Evolutionary conservation across 768 basidiomycete species (phyloP).

Genomic region (Cubamyces lactineus): DNA sequence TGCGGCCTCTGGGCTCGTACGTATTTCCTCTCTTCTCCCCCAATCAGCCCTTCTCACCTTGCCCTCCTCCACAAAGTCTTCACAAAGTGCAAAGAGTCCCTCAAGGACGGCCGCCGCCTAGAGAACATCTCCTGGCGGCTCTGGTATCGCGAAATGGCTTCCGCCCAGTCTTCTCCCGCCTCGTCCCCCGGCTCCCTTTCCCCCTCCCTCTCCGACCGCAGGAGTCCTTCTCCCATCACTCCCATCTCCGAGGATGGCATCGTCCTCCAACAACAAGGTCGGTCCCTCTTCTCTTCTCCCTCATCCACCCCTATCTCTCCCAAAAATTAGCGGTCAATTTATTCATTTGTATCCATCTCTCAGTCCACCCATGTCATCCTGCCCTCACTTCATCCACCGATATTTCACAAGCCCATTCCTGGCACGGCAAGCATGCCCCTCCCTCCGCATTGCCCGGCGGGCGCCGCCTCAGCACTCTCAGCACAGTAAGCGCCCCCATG

Average conservation of each 20-base stretch:
- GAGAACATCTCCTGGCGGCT: constrained; percentile 91
- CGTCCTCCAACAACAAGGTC: constrained; percentile 27
- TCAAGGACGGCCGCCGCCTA: constrained; percentile 78
- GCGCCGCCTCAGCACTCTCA: constrained; percentile 36
- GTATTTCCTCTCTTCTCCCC: constrained; percentile 30
- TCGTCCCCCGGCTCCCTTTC: constrained; percentile 35
- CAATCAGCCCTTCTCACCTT: constrained; percentile 8
- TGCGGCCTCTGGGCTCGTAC: constrained; percentile 70
- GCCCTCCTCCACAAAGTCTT: constrained; percentile 57
- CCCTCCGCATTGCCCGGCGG: constrained; percentile 15
- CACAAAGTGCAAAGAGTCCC: constrained; percentile 77
- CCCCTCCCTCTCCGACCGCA: constrained; percentile 29
- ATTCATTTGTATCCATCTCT: not conserved
- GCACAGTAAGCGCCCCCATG: constrained; percentile 30
- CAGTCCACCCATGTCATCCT: constrained; percentile 10
- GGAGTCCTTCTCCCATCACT: constrained; percentile 36
- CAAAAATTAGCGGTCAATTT: constrained; percentile 12
- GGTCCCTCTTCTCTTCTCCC: constrained; percentile 7
- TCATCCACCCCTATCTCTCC: not conserved
- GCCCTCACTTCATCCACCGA: constrained; percentile 4
- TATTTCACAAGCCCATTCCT: constrained; percentile 28
- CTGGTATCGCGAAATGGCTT: constrained; percentile 69
- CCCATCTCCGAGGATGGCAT: constrained; percentile 34
- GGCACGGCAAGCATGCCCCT: constrained; percentile 29
- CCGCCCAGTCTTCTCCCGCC: constrained; percentile 36